phyloP scores from a whole-genome alignment of 441 rosid species.

The Omphalea diandra region DNA sequence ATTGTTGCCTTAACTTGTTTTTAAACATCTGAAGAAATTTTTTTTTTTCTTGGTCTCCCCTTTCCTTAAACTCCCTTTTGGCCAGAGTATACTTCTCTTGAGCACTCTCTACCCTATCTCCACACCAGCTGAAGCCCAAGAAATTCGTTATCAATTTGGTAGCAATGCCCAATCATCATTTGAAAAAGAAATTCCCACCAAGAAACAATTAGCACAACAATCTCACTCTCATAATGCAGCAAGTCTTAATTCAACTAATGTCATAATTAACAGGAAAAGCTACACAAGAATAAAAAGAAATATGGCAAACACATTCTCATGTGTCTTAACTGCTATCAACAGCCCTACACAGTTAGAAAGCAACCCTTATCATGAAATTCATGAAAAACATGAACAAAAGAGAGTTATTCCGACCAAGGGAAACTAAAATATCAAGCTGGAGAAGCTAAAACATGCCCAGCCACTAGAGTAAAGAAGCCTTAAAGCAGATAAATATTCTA shows the following conservation, averaged over 20 bases:
- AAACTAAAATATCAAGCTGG: neutral
- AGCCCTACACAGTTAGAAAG: neutral
- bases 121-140: slow-evolving; percentile 3
- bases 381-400: neutral
- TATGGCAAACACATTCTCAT: neutral
- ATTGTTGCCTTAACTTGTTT: neutral
- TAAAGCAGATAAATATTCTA: neutral
- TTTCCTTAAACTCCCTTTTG: neutral
- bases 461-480: neutral
- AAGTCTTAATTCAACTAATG: neutral
- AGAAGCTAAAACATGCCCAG: neutral
- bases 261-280: neutral
- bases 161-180: neutral
- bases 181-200: neutral
- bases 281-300: neutral
- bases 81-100: too few species aligned
- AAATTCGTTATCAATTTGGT: too few species aligned
- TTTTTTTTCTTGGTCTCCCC: neutral
- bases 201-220: neutral
- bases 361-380: slow-evolving; percentile 3
- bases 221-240: neutral
- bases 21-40: neutral
- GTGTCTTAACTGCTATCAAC: neutral
- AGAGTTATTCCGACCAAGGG: neutral
- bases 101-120: neutral